Percentiles rank a stretch among this genome's conserved stretches.
Conservation (phyloP, 2,329 filamentous ascomycete species). For the Zasmidium cellare region DNA sequence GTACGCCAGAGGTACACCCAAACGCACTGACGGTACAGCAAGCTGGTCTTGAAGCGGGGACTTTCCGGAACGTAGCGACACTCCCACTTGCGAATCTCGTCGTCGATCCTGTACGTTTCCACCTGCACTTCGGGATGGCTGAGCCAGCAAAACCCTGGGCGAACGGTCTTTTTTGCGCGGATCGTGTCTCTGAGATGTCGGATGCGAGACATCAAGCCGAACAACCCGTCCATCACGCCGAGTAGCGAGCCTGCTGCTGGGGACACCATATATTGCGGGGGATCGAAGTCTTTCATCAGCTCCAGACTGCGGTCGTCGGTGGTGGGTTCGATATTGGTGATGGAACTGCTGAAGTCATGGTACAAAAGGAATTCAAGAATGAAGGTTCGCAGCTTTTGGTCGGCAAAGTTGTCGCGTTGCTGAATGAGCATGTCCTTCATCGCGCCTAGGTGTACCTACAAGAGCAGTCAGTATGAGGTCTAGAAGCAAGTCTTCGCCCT, state of each 20-base stretch:
- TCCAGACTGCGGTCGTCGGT: constrained; percentile 46
- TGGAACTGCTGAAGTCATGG: constrained; percentile 63
- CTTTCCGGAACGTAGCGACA: constrained; percentile 57
- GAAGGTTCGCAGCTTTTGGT: constrained; percentile 69
- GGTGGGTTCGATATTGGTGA: constrained; percentile 53
- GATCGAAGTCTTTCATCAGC: constrained; percentile 54
- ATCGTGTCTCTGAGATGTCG: constrained; percentile 75
- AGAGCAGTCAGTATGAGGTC: constrained; percentile 1
- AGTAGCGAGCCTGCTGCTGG: constrained; percentile 63
- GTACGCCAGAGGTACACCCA: constrained; percentile 66
- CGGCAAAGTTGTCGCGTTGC: constrained; percentile 48
- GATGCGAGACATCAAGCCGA: constrained; percentile 75
- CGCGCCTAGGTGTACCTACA: constrained; percentile 67
- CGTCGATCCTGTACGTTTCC: constrained; percentile 73
- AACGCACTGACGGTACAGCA: constrained; percentile 62
- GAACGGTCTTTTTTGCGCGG: constrained; percentile 43
- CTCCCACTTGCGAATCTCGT: constrained; percentile 71
- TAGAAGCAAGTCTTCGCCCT: too few relatives aligned
- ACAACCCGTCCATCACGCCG: constrained; percentile 79
- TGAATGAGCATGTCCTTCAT: constrained; percentile 70
- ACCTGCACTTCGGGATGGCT: constrained; percentile 72
- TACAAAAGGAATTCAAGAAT: constrained; percentile 81
- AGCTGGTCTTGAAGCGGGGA: constrained; percentile 57
- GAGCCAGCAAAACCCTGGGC: constrained; percentile 51
- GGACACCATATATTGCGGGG: constrained; percentile 57